Conservation (phyloP, 1,139 yeast species). For the Citeromyces hawaiiensis region DNA sequence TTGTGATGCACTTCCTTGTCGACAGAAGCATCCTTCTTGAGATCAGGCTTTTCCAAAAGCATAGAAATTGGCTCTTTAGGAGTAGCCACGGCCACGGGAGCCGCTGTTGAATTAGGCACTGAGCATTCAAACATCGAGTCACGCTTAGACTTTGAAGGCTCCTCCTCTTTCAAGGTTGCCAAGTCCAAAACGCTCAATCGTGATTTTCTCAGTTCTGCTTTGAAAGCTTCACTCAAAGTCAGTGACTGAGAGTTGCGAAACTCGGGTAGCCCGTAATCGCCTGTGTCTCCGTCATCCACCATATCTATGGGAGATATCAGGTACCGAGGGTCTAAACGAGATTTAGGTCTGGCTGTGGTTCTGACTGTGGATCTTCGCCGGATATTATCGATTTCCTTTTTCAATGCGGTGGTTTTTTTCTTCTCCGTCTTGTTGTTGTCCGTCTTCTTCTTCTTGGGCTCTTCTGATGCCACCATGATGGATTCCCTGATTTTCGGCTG, state of each 20-base stretch:
- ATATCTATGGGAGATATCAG: conserved; percentile 11
- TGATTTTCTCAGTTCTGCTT: conserved; percentile 12
- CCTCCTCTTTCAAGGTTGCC: conserved; percentile 1
- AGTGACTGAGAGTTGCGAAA: neutral
- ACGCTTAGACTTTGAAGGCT: neutral
- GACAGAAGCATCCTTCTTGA: neutral
- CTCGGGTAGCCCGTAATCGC: conserved; percentile 2
- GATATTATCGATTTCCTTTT: neutral
- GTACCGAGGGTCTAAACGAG: conserved; percentile 49
- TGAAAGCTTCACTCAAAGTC: conserved; percentile 1
- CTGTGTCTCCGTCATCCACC: conserved; percentile 7
- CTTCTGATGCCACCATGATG: neutral
- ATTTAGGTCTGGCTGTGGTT: conserved; percentile 43
- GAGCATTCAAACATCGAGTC: neutral
- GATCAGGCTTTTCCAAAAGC: conserved; percentile 2
- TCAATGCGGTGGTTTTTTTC: conserved; percentile 1
- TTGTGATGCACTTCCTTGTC: conserved; percentile 10
- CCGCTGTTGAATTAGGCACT: neutral
- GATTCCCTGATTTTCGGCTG: neutral
- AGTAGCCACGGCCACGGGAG: neutral
- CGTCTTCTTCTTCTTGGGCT: neutral
- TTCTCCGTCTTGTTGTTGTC: too few species aligned
- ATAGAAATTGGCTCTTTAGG: conserved; percentile 4
- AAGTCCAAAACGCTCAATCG: conserved; percentile 4
- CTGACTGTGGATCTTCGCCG: conserved; percentile 8